A percentile compares a stretch with the other conserved stretches of the same genome.
Evolutionary conservation across 2,329 filamentous ascomycete species (phyloP).

Genomic region (Colletotrichum lini): DNA sequence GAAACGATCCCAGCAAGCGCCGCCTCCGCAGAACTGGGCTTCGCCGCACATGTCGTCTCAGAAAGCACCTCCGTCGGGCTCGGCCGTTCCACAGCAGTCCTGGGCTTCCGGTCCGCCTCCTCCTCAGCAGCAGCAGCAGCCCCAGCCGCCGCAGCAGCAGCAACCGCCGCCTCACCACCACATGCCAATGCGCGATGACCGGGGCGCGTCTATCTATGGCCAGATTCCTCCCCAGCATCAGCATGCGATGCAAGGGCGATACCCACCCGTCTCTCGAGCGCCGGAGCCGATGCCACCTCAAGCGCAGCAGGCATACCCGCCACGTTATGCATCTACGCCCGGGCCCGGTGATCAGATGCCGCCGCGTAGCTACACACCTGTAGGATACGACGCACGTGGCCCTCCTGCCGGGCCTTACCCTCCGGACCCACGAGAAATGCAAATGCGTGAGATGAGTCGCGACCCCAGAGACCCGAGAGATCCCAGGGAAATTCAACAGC

Average conservation of each 20-base stretch:
- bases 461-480: conserved; percentile 57
- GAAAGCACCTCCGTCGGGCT: conserved; percentile 53
- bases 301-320: conserved; percentile 54
- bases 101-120: conserved; percentile 47
- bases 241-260: conserved; percentile 57
- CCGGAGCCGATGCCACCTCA: conserved; percentile 60
- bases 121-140: conserved; percentile 44
- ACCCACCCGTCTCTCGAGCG: conserved; percentile 56
- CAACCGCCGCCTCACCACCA: conserved; percentile 42
- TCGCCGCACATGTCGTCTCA: conserved; percentile 55
- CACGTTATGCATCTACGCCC: conserved; percentile 61
- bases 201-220: conserved; percentile 54
- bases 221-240: conserved; percentile 47
- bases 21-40: conserved; percentile 52
- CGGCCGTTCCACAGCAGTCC: conserved; percentile 52
- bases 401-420: conserved; percentile 55
- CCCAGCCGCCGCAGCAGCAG: conserved; percentile 44
- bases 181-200: conserved; percentile 55
- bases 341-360: conserved; percentile 58
- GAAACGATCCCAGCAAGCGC: conserved; percentile 46
- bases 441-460: conserved; percentile 54
- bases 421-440: conserved; percentile 53
- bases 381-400: conserved; percentile 58
- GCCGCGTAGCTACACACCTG: conserved; percentile 63
- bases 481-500: conserved; percentile 41